Base-by-base conservation (phyloP, 2,329 filamentous ascomycete species). In the Blastomyces gilchristii region DNA sequence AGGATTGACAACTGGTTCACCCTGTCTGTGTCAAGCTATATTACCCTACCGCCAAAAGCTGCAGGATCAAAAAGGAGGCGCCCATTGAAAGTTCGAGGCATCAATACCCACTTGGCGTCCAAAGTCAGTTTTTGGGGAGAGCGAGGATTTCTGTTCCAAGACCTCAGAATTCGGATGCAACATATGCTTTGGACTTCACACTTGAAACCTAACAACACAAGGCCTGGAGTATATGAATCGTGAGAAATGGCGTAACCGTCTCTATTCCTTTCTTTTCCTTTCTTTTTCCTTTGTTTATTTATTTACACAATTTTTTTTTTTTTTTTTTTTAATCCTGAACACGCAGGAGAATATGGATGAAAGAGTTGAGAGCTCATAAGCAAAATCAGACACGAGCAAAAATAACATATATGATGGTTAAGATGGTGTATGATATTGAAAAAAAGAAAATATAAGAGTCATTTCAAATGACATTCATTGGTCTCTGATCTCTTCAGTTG, bases 1-100 rank as follows among this genome's bases (percentile, higher is more conserved):
- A 25, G 49, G 41, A n/a, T 49, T 22, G 43, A 49, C 28, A 59
- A 49, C 28, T 59, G 43, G 58, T 22, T 59, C 58, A 59, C 41
- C 28, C 14, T 37, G 5, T n/a, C 43, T 34, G 25, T 7, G 25
- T 7, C 25, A 34, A 34, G 43, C 5, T 37, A 14, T 22, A 49
- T 59, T 18, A 47, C 43, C 16, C 14, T 59, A 18, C 43, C 58
- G 1, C 25, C 43, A 2, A 49, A 59, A 59, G 37, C 58, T 16
- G 18, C 25, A 37, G 37, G 28, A 22, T 59, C 58, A 37, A 49
- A 49, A 22, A 9, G 14, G 12, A 58, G 54, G 37, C 12, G 37
- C 22, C 54, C n/a, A 43, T 58, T 25, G 4, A n/a, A 37, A 22
- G 31, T 56, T 39, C n/a, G 52, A 37, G n/a, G 18, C 16, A 37